Evolutionary conservation across 2,329 filamentous ascomycete species (phyloP), one percentile per base, ranked within the genome.

Genomic region (Diaporthe humulicola): DNA sequence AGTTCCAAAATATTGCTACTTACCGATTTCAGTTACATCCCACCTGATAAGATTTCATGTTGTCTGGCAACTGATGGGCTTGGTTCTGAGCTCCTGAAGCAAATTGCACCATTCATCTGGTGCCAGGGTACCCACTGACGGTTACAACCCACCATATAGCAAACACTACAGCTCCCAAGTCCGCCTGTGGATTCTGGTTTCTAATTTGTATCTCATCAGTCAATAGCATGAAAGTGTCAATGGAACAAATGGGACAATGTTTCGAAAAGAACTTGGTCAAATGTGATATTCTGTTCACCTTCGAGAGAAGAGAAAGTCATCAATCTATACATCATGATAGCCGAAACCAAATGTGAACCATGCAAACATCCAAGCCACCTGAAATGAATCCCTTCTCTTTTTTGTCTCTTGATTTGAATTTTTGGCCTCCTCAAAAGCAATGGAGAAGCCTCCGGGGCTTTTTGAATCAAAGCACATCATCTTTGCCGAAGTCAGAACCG

Each of bases 301-400:
- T 45, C 30, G 10, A 12, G 14, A 48, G 42, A 67, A 67, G 45
- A 38, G 25, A 67, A 67, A 38, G 30, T 67, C 64, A 52, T 67
- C 30, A 67, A 52, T 67, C 64, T 67, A 67, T 67, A 67, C 33
- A 52, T 52, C 64, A 14, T 52, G 33, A 67, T 52, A 52, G 45
- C 30, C 30, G 28, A 50, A 67, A 3, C 14, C 45, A 28, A 67
- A 52, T 2, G 2, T 38, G 2, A 38, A 25, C 64, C 64, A 67
- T 54, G 30, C 45, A 52, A 40, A n/a, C 22, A 1, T 38, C 4
- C 30, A 54, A 52, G 2, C 30, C 45, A 17, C 12, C 45, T 15
- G 28, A 36, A 36, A 30, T 1, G 15, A 28, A 52, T 2, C 7
- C 22, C 19, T 52, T 19, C 15, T 22, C 2, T 38, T 52, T 38